These are phyloP conservation scores for Ricinus communis DNA, from an alignment of 345 rosid species.

Conservation along the genomic window DNA sequence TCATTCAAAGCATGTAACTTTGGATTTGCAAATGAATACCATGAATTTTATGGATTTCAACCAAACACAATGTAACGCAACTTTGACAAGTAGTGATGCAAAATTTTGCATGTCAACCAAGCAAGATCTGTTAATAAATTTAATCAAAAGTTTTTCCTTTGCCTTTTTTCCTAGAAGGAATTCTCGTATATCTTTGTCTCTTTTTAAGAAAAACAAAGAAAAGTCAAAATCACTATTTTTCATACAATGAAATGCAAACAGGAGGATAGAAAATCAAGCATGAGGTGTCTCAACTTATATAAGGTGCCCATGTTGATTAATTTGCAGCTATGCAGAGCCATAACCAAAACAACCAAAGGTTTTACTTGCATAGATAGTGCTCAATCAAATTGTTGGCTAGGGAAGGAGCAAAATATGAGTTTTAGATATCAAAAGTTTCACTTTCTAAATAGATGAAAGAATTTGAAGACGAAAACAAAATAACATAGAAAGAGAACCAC, in stretches of 20 bases:
- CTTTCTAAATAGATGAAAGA: neutral
- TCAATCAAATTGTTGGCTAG: neutral
- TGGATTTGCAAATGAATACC: no score
- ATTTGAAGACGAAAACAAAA: neutral
- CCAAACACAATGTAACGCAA: no score
- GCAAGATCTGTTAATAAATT: no score
- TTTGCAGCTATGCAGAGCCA: neutral
- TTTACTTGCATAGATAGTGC: neutral
- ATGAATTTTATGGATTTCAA: no score
- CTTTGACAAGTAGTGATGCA: no score
- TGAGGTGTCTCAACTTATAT: neutral
- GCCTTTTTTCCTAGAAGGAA: no score
- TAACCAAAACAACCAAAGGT: neutral
- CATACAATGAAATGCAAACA: neutral
- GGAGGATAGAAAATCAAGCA: neutral
- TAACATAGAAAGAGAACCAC: neutral
- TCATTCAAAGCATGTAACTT: no score
- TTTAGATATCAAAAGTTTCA: neutral
- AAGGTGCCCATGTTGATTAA: neutral
- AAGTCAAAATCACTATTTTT: neutral
- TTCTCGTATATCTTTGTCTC: neutral
- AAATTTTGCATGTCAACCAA: no score
- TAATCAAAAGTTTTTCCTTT: no score
- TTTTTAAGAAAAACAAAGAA: neutral
- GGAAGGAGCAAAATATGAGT: neutral